These are phyloP conservation scores for Penicillium cinerascens DNA, from an alignment of 495 filamentous ascomycete genomes.

Conservation along the genomic window DNA sequence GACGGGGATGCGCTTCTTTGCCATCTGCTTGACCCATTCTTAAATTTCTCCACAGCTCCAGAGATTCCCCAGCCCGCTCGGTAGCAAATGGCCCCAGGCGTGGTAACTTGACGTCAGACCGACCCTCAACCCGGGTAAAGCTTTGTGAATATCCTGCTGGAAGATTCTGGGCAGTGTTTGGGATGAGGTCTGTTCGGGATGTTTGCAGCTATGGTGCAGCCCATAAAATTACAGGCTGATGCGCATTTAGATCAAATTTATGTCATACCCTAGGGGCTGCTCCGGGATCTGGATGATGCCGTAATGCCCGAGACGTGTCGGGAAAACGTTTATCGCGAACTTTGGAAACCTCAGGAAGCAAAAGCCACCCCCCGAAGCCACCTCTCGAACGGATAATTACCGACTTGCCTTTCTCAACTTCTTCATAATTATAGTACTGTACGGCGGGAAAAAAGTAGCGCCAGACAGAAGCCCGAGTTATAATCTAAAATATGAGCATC, in stretches of 20 bases:
- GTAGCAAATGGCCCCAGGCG: slow-evolving; percentile 1
- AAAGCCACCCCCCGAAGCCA: not conserved
- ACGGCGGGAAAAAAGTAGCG: not conserved
- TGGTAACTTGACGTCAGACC: slow-evolving; percentile 32
- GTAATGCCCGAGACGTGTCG: not conserved
- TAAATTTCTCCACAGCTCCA: slow-evolving; percentile 7
- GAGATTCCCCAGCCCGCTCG: slow-evolving; percentile 1
- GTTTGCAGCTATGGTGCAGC: not conserved
- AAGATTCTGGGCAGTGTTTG: not conserved
- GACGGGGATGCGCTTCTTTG: not conserved
- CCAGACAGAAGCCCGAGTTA: not conserved
- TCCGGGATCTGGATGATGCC: not conserved
- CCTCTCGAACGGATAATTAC: not conserved
- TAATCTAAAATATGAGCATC: not conserved
- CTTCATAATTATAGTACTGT: not conserved
- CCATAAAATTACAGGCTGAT: not conserved
- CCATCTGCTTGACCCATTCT: not conserved
- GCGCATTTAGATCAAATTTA: not conserved
- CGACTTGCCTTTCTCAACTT: not conserved
- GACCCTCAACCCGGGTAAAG: not conserved
- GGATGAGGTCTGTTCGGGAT: not conserved
- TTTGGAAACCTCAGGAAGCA: not conserved
- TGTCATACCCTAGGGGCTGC: not conserved
- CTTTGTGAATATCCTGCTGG: not conserved
- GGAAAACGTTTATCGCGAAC: not conserved